Base-by-base conservation (phyloP, 2,329 filamentous ascomycete genomes). In the Cadophora luteo-olivacea region DNA sequence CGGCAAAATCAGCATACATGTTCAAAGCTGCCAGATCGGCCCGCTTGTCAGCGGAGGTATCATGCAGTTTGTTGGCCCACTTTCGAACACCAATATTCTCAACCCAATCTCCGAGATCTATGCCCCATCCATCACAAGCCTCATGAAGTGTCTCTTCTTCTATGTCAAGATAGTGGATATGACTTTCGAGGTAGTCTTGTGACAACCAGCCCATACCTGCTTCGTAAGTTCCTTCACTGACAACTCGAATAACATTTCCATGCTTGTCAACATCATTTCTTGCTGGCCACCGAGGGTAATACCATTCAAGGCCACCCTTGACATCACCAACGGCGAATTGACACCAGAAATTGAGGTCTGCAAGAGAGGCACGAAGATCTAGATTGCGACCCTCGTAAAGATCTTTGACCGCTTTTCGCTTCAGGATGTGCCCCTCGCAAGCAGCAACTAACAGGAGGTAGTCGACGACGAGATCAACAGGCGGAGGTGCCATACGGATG, bases 261-360 rank as follows among this genome's bases (percentile, higher is more conserved):
- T 89, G 79, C 64, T 86, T 82, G 74, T 95, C 90, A 3, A 90
- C 76, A 75, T 95, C 92, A 29, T 84, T 84, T 0, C 92, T 92
- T 55, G 85, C 86, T 9, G 92, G 92, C 89, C 90, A 95, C 67
- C 91, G 86, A 60, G 91, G 88, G 73, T 91, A 89, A 74, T 97
- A 92, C 95, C 97, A 99, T 75, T 95, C 92, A 55, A 97, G 86
- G 0, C 96, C 95, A 24, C 92, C 92, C 73, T 92, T 92, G n/a
- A 88, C 84, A 77, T 97, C 96, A 5, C 96, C 97, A 11, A 99
- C 89, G 0, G 91, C 93, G 80, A 98, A 94, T 78, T 99, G 96
- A 78, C 97, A 99, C 95, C 95, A 99, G 77, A 97, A 96, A 77
- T 97, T 91, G 33, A 99, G 85, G 70, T 98, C 94, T 66, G 86